phyloP scores from a whole-genome alignment of 2,329 filamentous ascomycete genomes.

The Biscogniauxia mediterranea region DNA sequence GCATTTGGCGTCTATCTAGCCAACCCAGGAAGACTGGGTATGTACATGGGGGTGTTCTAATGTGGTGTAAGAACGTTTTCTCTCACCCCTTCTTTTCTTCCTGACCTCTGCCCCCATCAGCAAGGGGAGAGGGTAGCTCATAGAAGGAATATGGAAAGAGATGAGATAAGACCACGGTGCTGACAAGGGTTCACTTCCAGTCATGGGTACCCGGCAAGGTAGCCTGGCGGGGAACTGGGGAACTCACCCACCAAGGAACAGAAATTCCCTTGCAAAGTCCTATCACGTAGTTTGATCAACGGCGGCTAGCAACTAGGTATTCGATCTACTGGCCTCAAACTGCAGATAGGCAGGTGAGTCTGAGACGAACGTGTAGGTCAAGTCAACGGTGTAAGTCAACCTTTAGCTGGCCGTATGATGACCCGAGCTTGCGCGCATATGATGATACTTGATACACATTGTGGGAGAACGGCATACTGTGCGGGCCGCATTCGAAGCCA shows the following conservation, averaged over 20 bases:
- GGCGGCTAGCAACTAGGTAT: constrained; percentile 21
- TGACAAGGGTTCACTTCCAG: constrained; percentile 23
- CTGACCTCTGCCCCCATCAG: not conserved
- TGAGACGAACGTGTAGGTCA: constrained; percentile 17
- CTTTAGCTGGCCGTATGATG: constrained; percentile 8
- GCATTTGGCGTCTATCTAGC: not conserved
- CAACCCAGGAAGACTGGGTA: not conserved
- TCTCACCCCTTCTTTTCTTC: not conserved
- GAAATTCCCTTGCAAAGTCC: constrained; percentile 18
- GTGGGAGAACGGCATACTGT: constrained; percentile 8
- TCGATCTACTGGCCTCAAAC: constrained; percentile 23
- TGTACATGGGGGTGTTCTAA: not conserved
- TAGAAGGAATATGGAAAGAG: constrained; percentile 7
- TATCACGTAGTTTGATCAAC: constrained; percentile 25
- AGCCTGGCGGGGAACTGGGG: constrained; percentile 24
- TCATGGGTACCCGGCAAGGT: constrained; percentile 21
- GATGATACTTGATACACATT: constrained; percentile 1
- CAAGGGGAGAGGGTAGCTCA: not conserved
- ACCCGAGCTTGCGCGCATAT: not conserved
- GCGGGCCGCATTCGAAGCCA: constrained; percentile 8
- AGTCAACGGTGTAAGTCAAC: constrained; percentile 8
- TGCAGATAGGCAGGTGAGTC: constrained; percentile 3
- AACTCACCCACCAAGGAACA: constrained; percentile 17
- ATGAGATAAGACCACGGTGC: constrained; percentile 19
- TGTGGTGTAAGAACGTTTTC: not conserved